Percentiles rank a stretch among this genome's conserved stretches.
These are phyloP conservation scores for Cordyceps militaris DNA, from an alignment of 2,329 filamentous ascomycete species.

Conservation along the genomic window DNA sequence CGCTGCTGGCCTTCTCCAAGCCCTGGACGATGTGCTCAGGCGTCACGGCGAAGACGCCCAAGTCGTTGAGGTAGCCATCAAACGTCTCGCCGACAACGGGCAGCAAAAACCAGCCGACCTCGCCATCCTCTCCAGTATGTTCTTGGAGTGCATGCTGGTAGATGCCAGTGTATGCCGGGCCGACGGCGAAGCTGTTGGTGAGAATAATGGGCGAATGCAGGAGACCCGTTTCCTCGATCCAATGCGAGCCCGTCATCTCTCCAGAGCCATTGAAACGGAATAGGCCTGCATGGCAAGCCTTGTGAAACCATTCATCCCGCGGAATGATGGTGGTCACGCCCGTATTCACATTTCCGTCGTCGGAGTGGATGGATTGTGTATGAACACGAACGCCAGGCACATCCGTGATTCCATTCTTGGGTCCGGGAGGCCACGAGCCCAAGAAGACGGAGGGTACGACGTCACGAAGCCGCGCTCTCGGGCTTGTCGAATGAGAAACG, in stretches of 20 bases:
- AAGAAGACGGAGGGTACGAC: conserved; percentile 32
- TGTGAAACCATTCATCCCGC: conserved; percentile 31
- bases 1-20: conserved; percentile 41
- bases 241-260: conserved; percentile 51
- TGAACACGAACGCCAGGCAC: conserved; percentile 35
- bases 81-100: conserved; percentile 56
- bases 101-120: conserved; percentile 44
- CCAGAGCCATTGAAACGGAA: conserved; percentile 54
- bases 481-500: neutral
- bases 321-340: conserved; percentile 39
- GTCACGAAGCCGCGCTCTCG: conserved; percentile 26
- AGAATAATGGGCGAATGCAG: conserved; percentile 48
- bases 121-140: conserved; percentile 30
- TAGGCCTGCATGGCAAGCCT: conserved; percentile 34
- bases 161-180: conserved; percentile 48
- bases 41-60: conserved; percentile 46
- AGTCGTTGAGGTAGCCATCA: conserved; percentile 51
- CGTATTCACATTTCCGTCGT: conserved; percentile 30
- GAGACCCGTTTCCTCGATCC: conserved; percentile 50
- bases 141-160: conserved; percentile 47
- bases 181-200: conserved; percentile 48
- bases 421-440: conserved; percentile 31
- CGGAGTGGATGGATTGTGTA: conserved; percentile 30
- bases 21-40: conserved; percentile 45
- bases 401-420: conserved; percentile 37